A percentile compares a stretch with the other conserved stretches of the same genome.
phyloP scores from a whole-genome alignment of 2,329 filamentous ascomycete species.

The Colletotrichum siamense region DNA sequence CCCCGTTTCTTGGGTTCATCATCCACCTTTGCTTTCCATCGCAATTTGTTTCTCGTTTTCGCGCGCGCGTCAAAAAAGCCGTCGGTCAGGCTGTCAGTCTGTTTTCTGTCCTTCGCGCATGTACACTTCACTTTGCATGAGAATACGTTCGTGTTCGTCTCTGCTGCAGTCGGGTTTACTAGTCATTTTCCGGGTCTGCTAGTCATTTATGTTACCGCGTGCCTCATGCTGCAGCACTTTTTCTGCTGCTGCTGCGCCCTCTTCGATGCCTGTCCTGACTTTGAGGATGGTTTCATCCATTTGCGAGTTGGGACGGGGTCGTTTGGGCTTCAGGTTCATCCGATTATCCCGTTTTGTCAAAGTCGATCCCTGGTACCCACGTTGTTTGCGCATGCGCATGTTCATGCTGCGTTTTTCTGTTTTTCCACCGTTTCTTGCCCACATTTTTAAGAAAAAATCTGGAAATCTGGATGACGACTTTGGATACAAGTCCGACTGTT shows the following conservation, averaged over 20 bases:
- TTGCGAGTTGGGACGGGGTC: neutral
- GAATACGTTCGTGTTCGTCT: neutral
- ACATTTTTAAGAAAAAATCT: neutral
- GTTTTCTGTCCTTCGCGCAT: neutral
- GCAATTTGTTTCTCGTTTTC: neutral
- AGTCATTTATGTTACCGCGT: neutral
- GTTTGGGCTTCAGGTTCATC: constrained; percentile 11
- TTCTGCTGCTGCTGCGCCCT: neutral
- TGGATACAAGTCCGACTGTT: neutral
- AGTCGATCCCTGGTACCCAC: neutral
- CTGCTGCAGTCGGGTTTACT: neutral
- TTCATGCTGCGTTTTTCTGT: neutral
- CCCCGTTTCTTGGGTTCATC: neutral
- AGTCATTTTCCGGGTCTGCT: neutral
- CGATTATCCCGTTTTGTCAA: neutral
- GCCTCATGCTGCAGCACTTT: neutral
- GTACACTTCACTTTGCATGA: neutral
- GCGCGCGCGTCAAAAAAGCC: neutral
- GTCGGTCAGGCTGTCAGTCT: neutral
- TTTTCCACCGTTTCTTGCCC: neutral
- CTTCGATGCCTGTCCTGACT: neutral
- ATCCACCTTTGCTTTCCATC: neutral
- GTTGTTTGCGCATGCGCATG: neutral
- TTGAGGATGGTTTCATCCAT: neutral
- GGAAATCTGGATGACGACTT: neutral